phyloP scores from a whole-genome alignment of 495 filamentous ascomycete genomes.

The Copromyces sp. region DNA sequence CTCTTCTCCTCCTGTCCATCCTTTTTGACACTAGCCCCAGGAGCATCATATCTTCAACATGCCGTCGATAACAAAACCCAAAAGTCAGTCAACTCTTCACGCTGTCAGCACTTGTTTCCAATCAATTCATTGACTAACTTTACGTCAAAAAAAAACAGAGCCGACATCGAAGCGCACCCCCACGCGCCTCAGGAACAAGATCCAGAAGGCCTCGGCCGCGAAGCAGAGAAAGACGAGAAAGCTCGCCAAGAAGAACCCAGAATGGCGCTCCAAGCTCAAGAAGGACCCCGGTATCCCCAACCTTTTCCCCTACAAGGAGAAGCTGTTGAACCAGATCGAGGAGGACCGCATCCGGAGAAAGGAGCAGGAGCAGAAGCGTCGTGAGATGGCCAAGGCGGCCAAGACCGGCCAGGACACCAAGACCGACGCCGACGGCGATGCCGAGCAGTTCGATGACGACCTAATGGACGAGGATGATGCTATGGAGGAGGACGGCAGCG shows the following conservation, averaged over 20 bases:
- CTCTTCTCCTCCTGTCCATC: neutral
- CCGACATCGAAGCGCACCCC: constrained; percentile 89
- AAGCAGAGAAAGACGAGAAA: constrained; percentile 88
- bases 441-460: constrained; percentile 28
- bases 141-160: constrained; percentile 41
- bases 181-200: constrained; percentile 85
- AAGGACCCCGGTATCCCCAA: constrained; percentile 97
- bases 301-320: constrained; percentile 95
- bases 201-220: constrained; percentile 81
- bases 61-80: constrained; percentile 43
- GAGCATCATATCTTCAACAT: constrained; percentile 17
- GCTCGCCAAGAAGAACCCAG: constrained; percentile 85
- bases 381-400: constrained; percentile 60
- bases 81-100: constrained; percentile 28
- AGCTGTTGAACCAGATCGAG: constrained; percentile 87
- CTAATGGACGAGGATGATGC: constrained; percentile 18
- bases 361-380: constrained; percentile 61
- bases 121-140: neutral
- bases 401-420: constrained; percentile 32
- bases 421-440: constrained; percentile 37
- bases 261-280: constrained; percentile 88
- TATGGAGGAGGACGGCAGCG: constrained; percentile 39
- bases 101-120: neutral
- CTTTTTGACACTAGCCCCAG: neutral
- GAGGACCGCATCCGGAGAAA: constrained; percentile 68